Percentiles rank a stretch among this genome's conserved stretches.
These are phyloP conservation scores for Malassezia sp. DNA, from an alignment of 1,284 basidiomycete genomes.

Conservation along the genomic window DNA sequence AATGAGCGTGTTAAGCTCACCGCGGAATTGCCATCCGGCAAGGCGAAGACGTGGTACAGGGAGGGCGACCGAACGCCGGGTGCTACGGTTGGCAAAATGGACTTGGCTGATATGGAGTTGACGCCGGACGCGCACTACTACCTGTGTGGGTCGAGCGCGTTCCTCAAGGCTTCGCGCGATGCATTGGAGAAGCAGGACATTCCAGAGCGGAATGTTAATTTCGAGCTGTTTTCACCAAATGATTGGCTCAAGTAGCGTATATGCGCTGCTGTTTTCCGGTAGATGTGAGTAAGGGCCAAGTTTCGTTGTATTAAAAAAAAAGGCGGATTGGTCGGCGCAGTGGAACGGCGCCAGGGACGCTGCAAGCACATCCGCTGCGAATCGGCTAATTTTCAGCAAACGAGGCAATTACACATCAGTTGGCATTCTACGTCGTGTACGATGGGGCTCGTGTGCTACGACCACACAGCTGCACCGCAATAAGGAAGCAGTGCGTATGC, in stretches of 20 bases:
- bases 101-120: not conserved
- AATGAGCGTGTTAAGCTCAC: not conserved
- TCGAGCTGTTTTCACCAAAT: conserved; percentile 11
- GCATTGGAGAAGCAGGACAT: not conserved
- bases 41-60: not conserved
- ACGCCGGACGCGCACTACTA: conserved; percentile 2
- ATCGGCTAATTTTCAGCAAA: too few species aligned
- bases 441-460: too few species aligned
- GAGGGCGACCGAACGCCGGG: not conserved
- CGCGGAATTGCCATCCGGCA: not conserved
- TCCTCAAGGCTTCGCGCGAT: conserved; percentile 3
- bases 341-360: too few species aligned
- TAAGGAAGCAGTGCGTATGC: too few species aligned
- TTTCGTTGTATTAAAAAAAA: too few species aligned
- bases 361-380: too few species aligned
- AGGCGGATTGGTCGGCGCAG: too few species aligned
- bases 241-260: conserved; percentile 12
- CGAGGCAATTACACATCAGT: too few species aligned
- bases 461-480: too few species aligned
- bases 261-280: too few species aligned
- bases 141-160: conserved; percentile 4
- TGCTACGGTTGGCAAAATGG: not conserved
- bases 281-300: too few species aligned
- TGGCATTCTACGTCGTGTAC: too few species aligned
- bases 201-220: not conserved